These are phyloP conservation scores for Penicillium waksmanii DNA, from an alignment of 495 filamentous ascomycete species.

Conservation along the genomic window DNA sequence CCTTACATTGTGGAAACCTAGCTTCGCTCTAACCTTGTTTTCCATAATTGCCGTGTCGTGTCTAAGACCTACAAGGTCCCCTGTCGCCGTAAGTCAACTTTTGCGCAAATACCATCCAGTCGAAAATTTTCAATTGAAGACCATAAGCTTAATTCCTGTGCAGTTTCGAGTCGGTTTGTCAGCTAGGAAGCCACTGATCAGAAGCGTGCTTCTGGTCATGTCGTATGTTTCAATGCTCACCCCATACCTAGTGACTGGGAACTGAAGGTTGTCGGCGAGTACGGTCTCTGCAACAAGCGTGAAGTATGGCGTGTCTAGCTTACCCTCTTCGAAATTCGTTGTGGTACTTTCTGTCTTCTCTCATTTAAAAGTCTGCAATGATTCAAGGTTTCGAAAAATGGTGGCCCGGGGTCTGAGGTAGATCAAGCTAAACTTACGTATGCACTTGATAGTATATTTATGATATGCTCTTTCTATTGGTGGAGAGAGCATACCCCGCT, in stretches of 20 bases:
- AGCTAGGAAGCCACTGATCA: slow-evolving; percentile 72
- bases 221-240: slow-evolving; percentile 65
- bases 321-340: slow-evolving; percentile 99
- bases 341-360: slow-evolving; percentile 68
- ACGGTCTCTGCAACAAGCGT: slow-evolving; percentile 99
- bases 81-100: slow-evolving; percentile 59
- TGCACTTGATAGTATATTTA: no score
- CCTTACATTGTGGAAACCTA: no score
- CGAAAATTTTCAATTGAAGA: not conserved
- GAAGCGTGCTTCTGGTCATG: slow-evolving; percentile 96
- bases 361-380: no score
- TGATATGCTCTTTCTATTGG: no score
- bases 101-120: slow-evolving; percentile 4
- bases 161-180: no score
- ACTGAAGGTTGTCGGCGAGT: slow-evolving; percentile 99
- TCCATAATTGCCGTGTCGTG: slow-evolving; percentile 38
- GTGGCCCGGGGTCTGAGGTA: no score
- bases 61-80: slow-evolving; percentile 98
- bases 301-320: slow-evolving; percentile 99
- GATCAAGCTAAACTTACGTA: no score
- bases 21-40: slow-evolving; percentile 39
- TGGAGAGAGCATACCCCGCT: no score
- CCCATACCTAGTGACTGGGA: slow-evolving; percentile 83
- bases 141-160: no score
- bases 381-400: no score